Base-by-base conservation (phyloP, 2,329 filamentous ascomycete genomes). In the Colletotrichum magnum region DNA sequence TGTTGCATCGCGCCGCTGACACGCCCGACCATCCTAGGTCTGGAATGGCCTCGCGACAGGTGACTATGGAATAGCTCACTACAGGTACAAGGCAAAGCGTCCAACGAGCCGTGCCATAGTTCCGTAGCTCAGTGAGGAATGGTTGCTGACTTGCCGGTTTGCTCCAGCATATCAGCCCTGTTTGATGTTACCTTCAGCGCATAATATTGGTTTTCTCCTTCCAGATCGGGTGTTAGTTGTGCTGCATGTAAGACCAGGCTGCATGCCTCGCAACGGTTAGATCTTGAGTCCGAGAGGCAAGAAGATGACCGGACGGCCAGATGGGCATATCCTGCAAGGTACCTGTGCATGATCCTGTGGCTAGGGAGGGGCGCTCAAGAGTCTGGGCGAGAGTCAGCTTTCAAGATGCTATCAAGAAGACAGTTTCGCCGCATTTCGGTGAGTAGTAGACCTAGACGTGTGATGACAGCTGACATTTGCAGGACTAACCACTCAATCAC, bases 1-100 rank as follows among this genome's bases (percentile, higher is more conserved):
- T 43, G 61, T 65, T 59, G 61, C 47, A 69, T 59, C 43, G 50
- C 16, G 50, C 16, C 6, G 61, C 61, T 59, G 61, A 58, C 41
- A 26, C 4, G n/a, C 32, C n/a, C 5, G 10, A 16, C 36, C 4
- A 21, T n/a, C 16, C 18, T 12, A 18, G 45, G 18, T 21, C 41
- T n/a, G 16, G 18, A 48, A 48, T n/a, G 45, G 45, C n/a, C 18
- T 21, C 16, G n/a, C 45, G 18, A 48, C 10, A 9, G 28, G 28
- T 9, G 9, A 9, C 6, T 2, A 32, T 36, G 1, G 32, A 36
- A 36, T 36, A 36, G 32, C 9, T 36, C 9, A 9, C 32, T 36
- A 6, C 32, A 36, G 32, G 32, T 10, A 36, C 32, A 36, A 36
- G 7, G 32, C 32, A 36, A 36, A 36, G 32, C 9, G 32, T 36